phyloP scores from a whole-genome alignment of 345 rosid genomes.

The Turnera subulata region DNA sequence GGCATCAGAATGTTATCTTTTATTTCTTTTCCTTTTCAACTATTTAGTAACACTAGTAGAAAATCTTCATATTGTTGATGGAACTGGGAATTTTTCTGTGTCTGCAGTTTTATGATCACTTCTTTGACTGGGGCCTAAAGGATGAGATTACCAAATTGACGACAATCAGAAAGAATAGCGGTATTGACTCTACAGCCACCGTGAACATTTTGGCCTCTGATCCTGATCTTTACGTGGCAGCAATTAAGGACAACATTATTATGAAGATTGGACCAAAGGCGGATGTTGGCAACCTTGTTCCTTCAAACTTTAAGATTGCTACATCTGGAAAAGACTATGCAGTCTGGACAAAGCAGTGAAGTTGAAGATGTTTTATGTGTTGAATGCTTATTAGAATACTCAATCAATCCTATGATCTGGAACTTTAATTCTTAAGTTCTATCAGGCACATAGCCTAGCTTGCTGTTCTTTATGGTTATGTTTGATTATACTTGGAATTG shows the following conservation, averaged over 20 bases:
- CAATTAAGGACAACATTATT: conserved; percentile 54
- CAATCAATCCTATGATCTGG: background rate
- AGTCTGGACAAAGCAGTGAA: conserved; percentile 52
- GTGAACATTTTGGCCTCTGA: conserved; percentile 58
- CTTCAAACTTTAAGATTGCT: conserved; percentile 52
- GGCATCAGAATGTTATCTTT: too few relatives aligned
- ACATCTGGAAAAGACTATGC: conserved; percentile 47
- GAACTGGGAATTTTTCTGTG: too few relatives aligned
- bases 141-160: conserved; percentile 47
- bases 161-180: conserved; percentile 36
- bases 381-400: background rate
- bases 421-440: too few relatives aligned
- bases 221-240: conserved; percentile 61
- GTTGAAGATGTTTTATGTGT: background rate
- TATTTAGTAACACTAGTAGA: too few relatives aligned
- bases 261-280: conserved; percentile 72
- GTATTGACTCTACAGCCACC: conserved; percentile 44
- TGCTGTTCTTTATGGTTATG: too few relatives aligned
- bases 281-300: conserved; percentile 66
- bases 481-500: too few relatives aligned
- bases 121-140: conserved; percentile 63
- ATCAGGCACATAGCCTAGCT: too few relatives aligned
- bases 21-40: too few relatives aligned
- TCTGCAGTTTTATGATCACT: conserved; percentile 77
- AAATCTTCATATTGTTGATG: too few relatives aligned